phyloP scores from a whole-genome alignment of 2,329 filamentous ascomycete genomes.

The Aureobasidium pullulans region DNA sequence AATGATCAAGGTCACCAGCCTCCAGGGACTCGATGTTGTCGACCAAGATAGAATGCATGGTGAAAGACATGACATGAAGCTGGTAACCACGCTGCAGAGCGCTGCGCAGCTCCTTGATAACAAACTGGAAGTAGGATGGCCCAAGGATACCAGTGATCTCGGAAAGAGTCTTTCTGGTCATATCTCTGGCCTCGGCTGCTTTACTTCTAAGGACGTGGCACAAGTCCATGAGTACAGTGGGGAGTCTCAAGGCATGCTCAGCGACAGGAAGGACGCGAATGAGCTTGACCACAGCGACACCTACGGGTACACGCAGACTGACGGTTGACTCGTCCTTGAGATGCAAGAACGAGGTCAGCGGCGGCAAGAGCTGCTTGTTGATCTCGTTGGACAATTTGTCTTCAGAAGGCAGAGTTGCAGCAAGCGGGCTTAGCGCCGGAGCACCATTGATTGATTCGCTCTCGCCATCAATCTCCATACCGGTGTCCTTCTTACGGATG shows the following conservation, averaged over 20 bases:
- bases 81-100: conserved; percentile 84
- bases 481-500: not conserved
- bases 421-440: conserved; percentile 22
- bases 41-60: conserved; percentile 84
- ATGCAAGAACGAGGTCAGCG: conserved; percentile 76
- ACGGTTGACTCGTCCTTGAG: conserved; percentile 93
- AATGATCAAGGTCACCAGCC: conserved; percentile 84
- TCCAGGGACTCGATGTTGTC: conserved; percentile 63
- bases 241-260: conserved; percentile 66
- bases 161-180: conserved; percentile 79
- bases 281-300: conserved; percentile 81
- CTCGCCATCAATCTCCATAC: conserved; percentile 1
- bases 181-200: conserved; percentile 79
- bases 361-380: conserved; percentile 66
- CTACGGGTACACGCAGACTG: conserved; percentile 83
- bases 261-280: conserved; percentile 69
- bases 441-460: not conserved
- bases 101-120: conserved; percentile 82
- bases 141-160: conserved; percentile 78
- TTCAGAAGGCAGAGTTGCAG: conserved; percentile 35
- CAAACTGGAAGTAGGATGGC: conserved; percentile 76
- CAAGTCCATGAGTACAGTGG: conserved; percentile 81
- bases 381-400: conserved; percentile 53
- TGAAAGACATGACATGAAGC: conserved; percentile 89
- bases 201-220: conserved; percentile 88